Conservation (phyloP, 23 red algal species). For the Gracilariopsis chorda region DNA sequence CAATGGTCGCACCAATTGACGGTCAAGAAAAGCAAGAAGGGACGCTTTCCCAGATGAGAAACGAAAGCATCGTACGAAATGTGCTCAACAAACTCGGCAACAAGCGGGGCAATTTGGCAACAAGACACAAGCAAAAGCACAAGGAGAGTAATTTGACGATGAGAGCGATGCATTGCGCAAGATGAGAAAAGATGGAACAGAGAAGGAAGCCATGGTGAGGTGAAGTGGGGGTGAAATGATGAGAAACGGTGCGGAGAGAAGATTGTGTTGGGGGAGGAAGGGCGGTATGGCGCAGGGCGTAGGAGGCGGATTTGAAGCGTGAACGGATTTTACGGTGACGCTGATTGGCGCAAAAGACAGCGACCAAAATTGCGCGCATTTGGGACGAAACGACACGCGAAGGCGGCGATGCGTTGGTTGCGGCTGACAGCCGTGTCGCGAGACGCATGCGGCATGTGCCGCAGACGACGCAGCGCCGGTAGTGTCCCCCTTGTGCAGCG, state of each 20-base stretch:
- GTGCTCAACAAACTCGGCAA: neutral
- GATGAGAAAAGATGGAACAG: too few relatives aligned
- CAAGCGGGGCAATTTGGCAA: neutral
- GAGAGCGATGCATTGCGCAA: too few relatives aligned
- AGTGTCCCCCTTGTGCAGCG: too few relatives aligned
- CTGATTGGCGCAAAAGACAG: slow-evolving; percentile 8
- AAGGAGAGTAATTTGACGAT: too few relatives aligned
- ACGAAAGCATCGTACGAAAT: neutral
- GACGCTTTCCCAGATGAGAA: neutral
- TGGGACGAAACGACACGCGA: too few relatives aligned
- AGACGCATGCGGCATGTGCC: too few relatives aligned
- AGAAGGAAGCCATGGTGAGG: neutral
- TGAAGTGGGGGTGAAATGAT: too few relatives aligned
- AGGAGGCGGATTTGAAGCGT: neutral
- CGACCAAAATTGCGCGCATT: too few relatives aligned
- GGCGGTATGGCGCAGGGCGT: neutral
- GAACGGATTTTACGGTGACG: neutral
- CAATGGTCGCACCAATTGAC: slow-evolving; percentile 47
- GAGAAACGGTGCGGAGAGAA: too few relatives aligned
- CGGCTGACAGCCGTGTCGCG: slow-evolving; percentile 20
- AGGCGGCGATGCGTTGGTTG: neutral
- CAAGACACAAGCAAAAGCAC: neutral
- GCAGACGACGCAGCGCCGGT: too few relatives aligned
- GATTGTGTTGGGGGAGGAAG: neutral
- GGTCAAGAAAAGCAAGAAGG: slow-evolving; percentile 28